Conservation (phyloP, 2,329 filamentous ascomycete genomes). For the Coniella vitis region DNA sequence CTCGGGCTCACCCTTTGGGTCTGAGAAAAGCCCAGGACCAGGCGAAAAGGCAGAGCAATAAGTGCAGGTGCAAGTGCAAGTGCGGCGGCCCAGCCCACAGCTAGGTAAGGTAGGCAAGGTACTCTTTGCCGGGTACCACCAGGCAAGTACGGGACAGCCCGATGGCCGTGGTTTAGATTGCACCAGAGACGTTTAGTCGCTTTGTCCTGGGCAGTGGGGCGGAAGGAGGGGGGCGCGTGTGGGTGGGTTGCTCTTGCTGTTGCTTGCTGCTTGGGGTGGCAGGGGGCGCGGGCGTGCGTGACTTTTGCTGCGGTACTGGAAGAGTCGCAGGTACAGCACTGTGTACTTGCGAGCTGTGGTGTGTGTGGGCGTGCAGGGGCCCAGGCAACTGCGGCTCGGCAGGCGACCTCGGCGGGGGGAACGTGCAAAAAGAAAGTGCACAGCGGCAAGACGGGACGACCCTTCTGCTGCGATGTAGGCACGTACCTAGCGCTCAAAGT, state of each 20-base stretch:
- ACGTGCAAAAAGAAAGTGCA: slow-evolving; percentile 3
- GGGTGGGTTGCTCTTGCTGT: too few relatives aligned
- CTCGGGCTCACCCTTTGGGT: slow-evolving; percentile 10
- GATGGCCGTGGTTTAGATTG: slow-evolving; percentile 2
- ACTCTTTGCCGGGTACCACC: not conserved
- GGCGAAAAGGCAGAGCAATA: too few relatives aligned
- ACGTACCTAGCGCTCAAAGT: not conserved
- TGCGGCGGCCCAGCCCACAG: too few relatives aligned
- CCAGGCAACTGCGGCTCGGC: not conserved
- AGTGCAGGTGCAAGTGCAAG: too few relatives aligned
- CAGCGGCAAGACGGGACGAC: not conserved
- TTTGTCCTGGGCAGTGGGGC: not conserved
- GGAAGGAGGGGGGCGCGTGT: too few relatives aligned
- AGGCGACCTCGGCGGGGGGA: not conserved
- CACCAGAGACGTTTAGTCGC: not conserved
- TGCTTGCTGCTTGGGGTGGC: too few relatives aligned
- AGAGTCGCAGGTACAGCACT: not conserved
- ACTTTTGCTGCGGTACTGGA: not conserved
- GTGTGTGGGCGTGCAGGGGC: not conserved
- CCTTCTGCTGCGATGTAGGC: not conserved
- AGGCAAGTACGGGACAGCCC: slow-evolving; percentile 5
- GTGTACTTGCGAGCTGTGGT: not conserved
- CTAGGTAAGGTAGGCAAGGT: too few relatives aligned
- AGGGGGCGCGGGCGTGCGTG: too few relatives aligned
- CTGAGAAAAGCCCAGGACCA: too few relatives aligned